Evolutionary conservation across 2,329 filamentous ascomycete genomes (phyloP), one percentile per base, ranked within the genome.

Genomic region (Teratosphaeria destructans): DNA sequence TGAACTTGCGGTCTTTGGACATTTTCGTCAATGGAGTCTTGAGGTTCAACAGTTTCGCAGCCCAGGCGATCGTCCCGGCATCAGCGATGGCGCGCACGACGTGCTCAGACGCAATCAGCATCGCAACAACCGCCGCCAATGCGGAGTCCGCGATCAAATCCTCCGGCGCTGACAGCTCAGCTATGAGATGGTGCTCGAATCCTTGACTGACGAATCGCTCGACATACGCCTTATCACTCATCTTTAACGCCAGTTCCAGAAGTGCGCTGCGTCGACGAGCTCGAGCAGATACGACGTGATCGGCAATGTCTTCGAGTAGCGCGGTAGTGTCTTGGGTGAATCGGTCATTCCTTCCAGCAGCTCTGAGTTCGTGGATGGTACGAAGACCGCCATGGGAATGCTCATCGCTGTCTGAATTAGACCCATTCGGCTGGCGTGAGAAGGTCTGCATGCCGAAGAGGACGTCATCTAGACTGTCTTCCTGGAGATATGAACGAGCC

Each of bases 121-220:
- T 81, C 5, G 85, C 75, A 5, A 89, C 75, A n/a, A 84, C 80
- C 1, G 83, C 81, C n/a, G 82, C 74, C 14, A 90, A 78, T 1
- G 84, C 76, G 67, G 87, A 88, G 6, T 84, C 85, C 57, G 74
- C 81, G 59, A 75, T 76, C 52, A 66, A 65, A 61, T 76, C 81
- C 60, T 65, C 72, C 64, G 55, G 26, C 14, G 63, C 77, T 0
- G 78, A 79, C 10, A 88, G 77, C 52, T 82, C 81, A 53, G 82
- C 78, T 57, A 90, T 82, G 16, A 96, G 77, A 34, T 82, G 82
- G 58, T 85, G 81, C 62, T 90, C 88, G 59, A 88, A 83, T 6
- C 85, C 84, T 64, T 90, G 86, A 62, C 91, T 86, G 23, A 88
- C 80, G 66, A 96, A 91, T 62, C 88, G 85, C 19, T 79, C 78